Evolutionary conservation across 352 stramenopile genomes (phyloP).

Genomic region (Globisporangium alternatum): DNA sequence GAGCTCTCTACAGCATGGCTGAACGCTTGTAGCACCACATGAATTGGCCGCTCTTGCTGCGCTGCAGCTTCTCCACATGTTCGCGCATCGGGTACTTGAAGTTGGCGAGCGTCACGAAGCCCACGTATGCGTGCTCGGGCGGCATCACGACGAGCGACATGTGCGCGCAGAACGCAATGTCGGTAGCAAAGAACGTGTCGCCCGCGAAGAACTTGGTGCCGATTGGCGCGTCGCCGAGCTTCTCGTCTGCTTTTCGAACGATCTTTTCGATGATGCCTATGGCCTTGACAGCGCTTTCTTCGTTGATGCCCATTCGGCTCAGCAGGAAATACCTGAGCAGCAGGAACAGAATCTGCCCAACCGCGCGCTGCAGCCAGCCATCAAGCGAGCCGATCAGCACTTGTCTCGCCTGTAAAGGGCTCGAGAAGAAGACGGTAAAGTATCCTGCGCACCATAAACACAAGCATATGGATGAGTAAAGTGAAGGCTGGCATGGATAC

Average conservation of each 20-base stretch:
- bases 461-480: background rate
- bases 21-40: constrained; percentile 15
- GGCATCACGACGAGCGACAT: constrained; percentile 31
- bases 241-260: constrained; percentile 18
- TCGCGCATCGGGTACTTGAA: constrained; percentile 20
- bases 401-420: constrained; percentile 14
- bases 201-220: constrained; percentile 36
- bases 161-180: constrained; percentile 51
- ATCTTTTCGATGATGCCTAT: constrained; percentile 27
- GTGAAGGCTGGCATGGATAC: background rate
- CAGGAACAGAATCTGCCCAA: constrained; percentile 19
- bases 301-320: constrained; percentile 28
- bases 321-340: constrained; percentile 24
- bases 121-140: constrained; percentile 31
- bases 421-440: constrained; percentile 23
- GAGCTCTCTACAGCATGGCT: background rate
- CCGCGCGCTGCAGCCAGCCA: constrained; percentile 15
- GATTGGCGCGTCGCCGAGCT: constrained; percentile 31
- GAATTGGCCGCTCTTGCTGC: constrained; percentile 36
- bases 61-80: constrained; percentile 23
- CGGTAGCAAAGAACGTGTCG: constrained; percentile 34
- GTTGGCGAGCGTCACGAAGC: constrained; percentile 21
- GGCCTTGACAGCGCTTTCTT: constrained; percentile 18
- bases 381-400: constrained; percentile 18
- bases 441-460: constrained; percentile 21